Evolutionary conservation across 768 basidiomycete genomes (phyloP).

Genomic region (Russula foetens): DNA sequence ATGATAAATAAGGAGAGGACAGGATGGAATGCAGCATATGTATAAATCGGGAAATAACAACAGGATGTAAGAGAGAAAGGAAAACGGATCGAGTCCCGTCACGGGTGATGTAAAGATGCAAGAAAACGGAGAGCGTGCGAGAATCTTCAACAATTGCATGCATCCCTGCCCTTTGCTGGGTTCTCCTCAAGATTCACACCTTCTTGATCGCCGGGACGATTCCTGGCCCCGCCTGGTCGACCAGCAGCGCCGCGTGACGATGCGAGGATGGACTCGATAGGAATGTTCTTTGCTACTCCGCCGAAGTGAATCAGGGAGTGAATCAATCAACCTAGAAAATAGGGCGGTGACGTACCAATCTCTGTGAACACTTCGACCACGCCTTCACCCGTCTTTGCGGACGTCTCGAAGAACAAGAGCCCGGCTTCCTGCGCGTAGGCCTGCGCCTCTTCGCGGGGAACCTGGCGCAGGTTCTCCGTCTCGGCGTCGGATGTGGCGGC

Average conservation of each 20-base stretch:
- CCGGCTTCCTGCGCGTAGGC: conserved; percentile 96
- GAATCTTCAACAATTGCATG: conserved; percentile 67
- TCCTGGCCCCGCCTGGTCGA: conserved; percentile 49
- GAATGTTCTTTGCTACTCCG: conserved; percentile 64
- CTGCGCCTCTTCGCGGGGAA: conserved; percentile 89
- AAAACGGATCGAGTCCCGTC: background rate
- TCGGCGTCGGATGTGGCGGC: conserved; percentile 42
- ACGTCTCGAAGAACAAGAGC: conserved; percentile 93
- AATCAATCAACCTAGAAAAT: background rate
- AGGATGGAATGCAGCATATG: conserved; percentile 19
- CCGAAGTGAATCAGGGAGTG: background rate
- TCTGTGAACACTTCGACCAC: conserved; percentile 97
- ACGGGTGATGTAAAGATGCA: conserved; percentile 8
- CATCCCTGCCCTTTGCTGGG: conserved; percentile 58
- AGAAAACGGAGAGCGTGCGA: background rate
- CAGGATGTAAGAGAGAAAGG: background rate
- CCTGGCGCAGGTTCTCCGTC: conserved; percentile 74
- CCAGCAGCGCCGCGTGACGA: conserved; percentile 65
- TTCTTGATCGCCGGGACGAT: conserved; percentile 44
- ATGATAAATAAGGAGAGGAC: conserved; percentile 20
- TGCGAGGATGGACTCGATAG: conserved; percentile 91
- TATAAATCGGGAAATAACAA: conserved; percentile 20
- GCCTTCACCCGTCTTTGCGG: conserved; percentile 94
- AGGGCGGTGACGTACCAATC: conserved; percentile 68
- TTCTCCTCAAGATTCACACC: conserved; percentile 67